Conservation (phyloP, 2,329 filamentous ascomycete genomes). For the Fusarium coicis region DNA sequence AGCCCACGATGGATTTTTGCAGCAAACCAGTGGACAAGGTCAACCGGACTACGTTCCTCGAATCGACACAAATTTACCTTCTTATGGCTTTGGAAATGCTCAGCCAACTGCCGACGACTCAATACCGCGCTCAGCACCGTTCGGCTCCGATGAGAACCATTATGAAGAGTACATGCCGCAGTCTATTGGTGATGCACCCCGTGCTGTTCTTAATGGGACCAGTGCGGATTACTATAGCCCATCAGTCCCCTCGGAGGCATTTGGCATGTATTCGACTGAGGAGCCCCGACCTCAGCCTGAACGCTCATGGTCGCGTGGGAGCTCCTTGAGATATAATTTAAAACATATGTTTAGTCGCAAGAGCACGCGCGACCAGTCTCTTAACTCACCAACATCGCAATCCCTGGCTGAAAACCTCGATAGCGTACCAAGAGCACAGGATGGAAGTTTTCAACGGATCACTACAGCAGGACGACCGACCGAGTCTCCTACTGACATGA, state of each 20-base stretch:
- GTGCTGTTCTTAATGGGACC: conserved; percentile 49
- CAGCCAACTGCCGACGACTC: conserved; percentile 25
- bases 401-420: conserved; percentile 32
- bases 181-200: conserved; percentile 43
- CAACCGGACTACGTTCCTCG: conserved; percentile 21
- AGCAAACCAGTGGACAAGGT: conserved; percentile 26
- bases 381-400: conserved; percentile 42
- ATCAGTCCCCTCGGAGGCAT: conserved; percentile 54
- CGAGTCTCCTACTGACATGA: conserved; percentile 48
- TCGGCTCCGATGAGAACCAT: conserved; percentile 37
- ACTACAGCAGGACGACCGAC: conserved; percentile 39
- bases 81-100: conserved; percentile 7
- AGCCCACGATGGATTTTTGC: conserved; percentile 27
- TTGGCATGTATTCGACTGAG: conserved; percentile 51
- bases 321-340: conserved; percentile 51
- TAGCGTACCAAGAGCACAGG: conserved; percentile 15
- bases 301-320: conserved; percentile 47
- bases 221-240: conserved; percentile 57
- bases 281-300: conserved; percentile 39
- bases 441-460: conserved; percentile 37
- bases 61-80: conserved; percentile 30
- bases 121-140: conserved; percentile 35
- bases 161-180: conserved; percentile 45
- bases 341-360: conserved; percentile 51
- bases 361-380: conserved; percentile 47